A percentile compares a stretch with the other conserved stretches of the same genome.
Evolutionary conservation across 2,329 filamentous ascomycete genomes (phyloP).

Genomic region (Trichoderma sp.): DNA sequence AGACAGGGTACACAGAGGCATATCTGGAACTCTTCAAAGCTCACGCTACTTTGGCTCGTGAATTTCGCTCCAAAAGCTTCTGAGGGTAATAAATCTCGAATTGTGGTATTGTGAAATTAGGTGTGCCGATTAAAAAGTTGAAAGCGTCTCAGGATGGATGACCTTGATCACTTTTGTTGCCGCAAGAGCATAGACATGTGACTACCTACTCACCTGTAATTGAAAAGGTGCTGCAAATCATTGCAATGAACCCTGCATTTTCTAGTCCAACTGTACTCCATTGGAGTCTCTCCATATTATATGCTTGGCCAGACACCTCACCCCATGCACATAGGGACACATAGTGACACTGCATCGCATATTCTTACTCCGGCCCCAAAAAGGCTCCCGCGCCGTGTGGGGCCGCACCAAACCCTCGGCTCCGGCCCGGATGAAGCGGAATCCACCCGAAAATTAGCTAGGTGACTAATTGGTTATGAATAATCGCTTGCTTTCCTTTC

Average conservation of each 20-base stretch:
- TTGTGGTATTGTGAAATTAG: too few relatives aligned
- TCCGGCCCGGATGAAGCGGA: not conserved
- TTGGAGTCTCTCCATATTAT: not conserved
- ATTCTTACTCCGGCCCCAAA: not conserved
- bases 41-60: too few relatives aligned
- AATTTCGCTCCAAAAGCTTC: too few relatives aligned
- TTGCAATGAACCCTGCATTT: not conserved
- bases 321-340: not conserved
- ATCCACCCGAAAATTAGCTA: not conserved
- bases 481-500: not conserved
- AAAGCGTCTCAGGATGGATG: too few relatives aligned
- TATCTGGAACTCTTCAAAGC: too few relatives aligned
- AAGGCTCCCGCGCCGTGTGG: constrained; percentile 2
- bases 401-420: not conserved
- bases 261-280: not conserved
- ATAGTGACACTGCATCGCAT: not conserved
- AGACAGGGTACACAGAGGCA: too few relatives aligned
- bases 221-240: not conserved
- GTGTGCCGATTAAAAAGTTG: too few relatives aligned
- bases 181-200: too few relatives aligned
- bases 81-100: too few relatives aligned
- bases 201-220: not conserved
- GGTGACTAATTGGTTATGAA: not conserved
- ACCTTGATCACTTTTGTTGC: too few relatives aligned
- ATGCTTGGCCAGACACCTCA: not conserved